Evolutionary conservation across 1,284 basidiomycete genomes (phyloP), one percentile per base, ranked within the genome.

Genomic region (Takashimella koratensis): DNA sequence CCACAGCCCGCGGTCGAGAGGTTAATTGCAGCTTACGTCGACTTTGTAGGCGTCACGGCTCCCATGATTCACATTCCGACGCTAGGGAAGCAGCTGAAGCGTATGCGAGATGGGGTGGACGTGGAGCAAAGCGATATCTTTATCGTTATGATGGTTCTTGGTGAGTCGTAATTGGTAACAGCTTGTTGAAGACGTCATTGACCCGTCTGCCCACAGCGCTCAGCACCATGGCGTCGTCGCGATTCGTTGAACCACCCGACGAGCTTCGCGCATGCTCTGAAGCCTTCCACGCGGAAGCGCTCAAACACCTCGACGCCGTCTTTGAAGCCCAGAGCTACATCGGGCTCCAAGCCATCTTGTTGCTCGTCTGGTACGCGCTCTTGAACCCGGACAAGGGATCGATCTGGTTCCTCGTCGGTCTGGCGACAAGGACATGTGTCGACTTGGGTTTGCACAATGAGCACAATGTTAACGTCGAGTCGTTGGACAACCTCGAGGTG

Each of bases 371-470:
- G 69, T 77, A 77, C 57, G 73, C 75, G 13, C 66, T 77, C 8
- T 60, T 77, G 36, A 77, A 77, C 59, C 76, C 76, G 4, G 73
- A 75, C 47, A 73, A 75, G 56, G 76, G 76, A 13, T 76, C 74
- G 5, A 74, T 77, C 47, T 77, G 76, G 76, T 76, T 74, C 64
- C 66, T 77, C 12, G 71, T 76, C 23, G 76, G 76, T 12, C 65
- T 77, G 22, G 76, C 76, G 2, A 69, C 71, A 20, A 66, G 76
- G 2, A 73, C 71, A n/a, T 76, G 74, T 47, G 72, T 77, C 51
- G 76, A 77, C 51, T 66, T 75, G 24, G 76, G 76, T 11, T 75
- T 74, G 54, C 76, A 77, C 58, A 76, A 77, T 56, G 75, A 77
- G 63, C 66, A 74, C 53, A 73, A 74, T 48, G 63, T 64, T 13